Percentiles rank a stretch among this genome's conserved stretches.
phyloP scores from a whole-genome alignment of 1,139 yeast genomes.

The Saccharomyces hybrid region DNA sequence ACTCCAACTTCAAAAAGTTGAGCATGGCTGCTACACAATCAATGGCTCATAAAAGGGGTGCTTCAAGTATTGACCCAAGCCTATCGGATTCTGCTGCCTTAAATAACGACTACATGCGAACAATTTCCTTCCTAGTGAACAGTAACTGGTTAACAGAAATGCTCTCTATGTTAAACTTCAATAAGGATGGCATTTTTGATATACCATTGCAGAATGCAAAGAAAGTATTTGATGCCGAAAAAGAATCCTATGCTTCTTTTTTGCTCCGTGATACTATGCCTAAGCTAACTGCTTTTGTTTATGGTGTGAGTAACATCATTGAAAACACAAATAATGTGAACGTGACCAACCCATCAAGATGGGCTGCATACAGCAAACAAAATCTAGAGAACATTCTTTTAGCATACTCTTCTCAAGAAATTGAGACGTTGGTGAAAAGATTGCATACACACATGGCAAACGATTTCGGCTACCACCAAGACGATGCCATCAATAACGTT shows the following conservation, averaged over 20 bases:
- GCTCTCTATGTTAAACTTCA: constrained; percentile 22
- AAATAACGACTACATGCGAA: constrained; percentile 10
- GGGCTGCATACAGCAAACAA: constrained; percentile 57
- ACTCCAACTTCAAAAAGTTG: constrained; percentile 16
- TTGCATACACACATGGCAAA: constrained; percentile 51
- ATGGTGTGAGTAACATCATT: constrained; percentile 51
- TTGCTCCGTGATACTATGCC: constrained; percentile 56
- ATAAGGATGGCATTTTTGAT: constrained; percentile 17
- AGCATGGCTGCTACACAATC: constrained; percentile 16
- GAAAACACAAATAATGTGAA: constrained; percentile 32
- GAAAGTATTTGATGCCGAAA: constrained; percentile 38
- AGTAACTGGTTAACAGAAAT: constrained; percentile 51
- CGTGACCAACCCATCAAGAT: constrained; percentile 44
- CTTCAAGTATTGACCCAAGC: constrained; percentile 2
- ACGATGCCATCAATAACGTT: constrained; percentile 27
- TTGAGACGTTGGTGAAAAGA: constrained; percentile 48
- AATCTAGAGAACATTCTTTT: constrained; percentile 50
- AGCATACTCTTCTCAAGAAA: constrained; percentile 52
- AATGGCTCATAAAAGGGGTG: constrained; percentile 9
- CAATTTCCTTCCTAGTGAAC: constrained; percentile 53
- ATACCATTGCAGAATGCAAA: constrained; percentile 31
- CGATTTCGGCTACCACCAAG: constrained; percentile 44
- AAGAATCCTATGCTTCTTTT: constrained; percentile 40
- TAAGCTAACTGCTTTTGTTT: constrained; percentile 56
- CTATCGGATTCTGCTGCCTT: constrained; percentile 9